phyloP scores from a whole-genome alignment of 768 basidiomycete species.

The Kwoniella bestiolae region DNA sequence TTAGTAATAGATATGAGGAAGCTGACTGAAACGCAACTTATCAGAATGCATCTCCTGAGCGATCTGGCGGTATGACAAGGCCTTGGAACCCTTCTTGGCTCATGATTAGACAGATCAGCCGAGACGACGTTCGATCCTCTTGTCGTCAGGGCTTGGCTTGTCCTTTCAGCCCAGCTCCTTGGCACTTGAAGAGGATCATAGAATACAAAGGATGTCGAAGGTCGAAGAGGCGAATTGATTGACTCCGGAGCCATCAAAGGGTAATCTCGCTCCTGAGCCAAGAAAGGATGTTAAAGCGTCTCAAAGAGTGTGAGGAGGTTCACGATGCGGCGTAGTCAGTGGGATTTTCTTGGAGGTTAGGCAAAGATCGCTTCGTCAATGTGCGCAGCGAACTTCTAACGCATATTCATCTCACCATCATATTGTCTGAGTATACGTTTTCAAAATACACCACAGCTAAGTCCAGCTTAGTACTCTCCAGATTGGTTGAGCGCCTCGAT shows the following conservation, averaged over 20 bases:
- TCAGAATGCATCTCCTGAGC: background rate
- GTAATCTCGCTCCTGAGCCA: background rate
- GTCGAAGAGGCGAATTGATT: background rate
- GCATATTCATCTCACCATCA: background rate
- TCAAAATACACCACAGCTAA: background rate
- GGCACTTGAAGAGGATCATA: background rate
- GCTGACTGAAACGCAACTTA: background rate
- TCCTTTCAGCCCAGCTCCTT: background rate
- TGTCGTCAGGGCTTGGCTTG: background rate
- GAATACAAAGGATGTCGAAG: background rate
- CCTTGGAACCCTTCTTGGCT: background rate
- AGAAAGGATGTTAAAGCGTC: background rate
- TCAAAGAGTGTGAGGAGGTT: no score
- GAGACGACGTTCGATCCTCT: background rate
- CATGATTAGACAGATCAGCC: no score
- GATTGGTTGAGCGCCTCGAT: slow-evolving; percentile 44
- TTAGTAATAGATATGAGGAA: no score
- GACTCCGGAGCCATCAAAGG: background rate
- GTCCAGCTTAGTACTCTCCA: slow-evolving; percentile 35
- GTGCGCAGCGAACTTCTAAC: no score
- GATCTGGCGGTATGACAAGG: background rate
- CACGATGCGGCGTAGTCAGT: no score
- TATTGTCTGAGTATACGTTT: no score
- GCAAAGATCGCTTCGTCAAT: no score
- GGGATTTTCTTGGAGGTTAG: background rate